A percentile compares a stretch with the other conserved stretches of the same genome.
Evolutionary conservation across 164 flowering plant genomes (phyloP).

Genomic region (Aristolochia contorta): DNA sequence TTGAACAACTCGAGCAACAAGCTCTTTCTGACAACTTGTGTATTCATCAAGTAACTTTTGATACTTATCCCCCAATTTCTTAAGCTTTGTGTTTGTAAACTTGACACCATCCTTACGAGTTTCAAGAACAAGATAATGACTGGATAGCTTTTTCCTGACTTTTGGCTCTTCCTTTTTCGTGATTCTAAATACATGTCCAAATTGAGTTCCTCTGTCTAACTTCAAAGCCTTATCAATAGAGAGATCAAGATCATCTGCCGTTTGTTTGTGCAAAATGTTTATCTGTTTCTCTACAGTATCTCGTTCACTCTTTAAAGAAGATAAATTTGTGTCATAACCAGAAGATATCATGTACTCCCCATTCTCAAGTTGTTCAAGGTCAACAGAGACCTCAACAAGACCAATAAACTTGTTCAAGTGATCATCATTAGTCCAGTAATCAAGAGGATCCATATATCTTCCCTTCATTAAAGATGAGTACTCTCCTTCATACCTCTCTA

Average conservation of each 20-base stretch:
- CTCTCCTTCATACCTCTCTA: slow-evolving; percentile 66
- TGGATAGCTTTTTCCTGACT: slow-evolving; percentile 71
- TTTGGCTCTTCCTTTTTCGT: slow-evolving; percentile 99
- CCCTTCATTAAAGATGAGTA: slow-evolving; percentile 62
- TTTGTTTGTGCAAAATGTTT: slow-evolving; percentile 63
- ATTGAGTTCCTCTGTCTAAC: slow-evolving; percentile 86
- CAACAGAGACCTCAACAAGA: slow-evolving; percentile 85
- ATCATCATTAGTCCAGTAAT: slow-evolving; percentile 65
- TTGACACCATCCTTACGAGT: slow-evolving; percentile 97
- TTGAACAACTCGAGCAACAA: slow-evolving; percentile 71
- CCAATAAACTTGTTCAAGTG: slow-evolving; percentile 75
- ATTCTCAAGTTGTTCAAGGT: slow-evolving; percentile 92
- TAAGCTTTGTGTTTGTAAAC: slow-evolving; percentile 89
- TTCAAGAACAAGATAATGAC: slow-evolving; percentile 78
- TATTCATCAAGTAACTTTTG: slow-evolving; percentile 81
- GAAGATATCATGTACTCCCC: slow-evolving; percentile 93
- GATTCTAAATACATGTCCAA: slow-evolving; percentile 93
- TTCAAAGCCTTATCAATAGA: slow-evolving; percentile 77
- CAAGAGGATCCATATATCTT: slow-evolving; percentile 54
- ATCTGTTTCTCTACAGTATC: slow-evolving; percentile 66
- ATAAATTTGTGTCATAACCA: slow-evolving; percentile 55
- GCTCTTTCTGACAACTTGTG: slow-evolving; percentile 68
- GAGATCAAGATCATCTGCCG: slow-evolving; percentile 83
- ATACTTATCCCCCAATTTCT: slow-evolving; percentile 75
- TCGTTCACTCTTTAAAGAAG: slow-evolving; percentile 57